Conservation (phyloP, 1,139 yeast species). For the Candida sanyaensis region DNA sequence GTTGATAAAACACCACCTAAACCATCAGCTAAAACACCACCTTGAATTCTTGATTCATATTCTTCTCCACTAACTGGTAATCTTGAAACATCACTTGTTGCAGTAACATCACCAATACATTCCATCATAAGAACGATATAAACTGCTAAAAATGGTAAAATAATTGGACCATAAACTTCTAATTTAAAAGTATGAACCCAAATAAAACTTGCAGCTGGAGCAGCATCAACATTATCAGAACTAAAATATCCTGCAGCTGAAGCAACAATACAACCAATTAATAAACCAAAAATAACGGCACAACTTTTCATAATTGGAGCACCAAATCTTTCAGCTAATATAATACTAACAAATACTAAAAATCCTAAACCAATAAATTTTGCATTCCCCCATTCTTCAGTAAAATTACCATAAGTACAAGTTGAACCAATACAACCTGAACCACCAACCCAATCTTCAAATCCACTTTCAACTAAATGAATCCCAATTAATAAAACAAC, state of each 20-base stretch:
- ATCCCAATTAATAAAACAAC: slow-evolving; percentile 84
- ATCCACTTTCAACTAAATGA: slow-evolving; percentile 65
- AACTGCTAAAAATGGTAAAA: slow-evolving; percentile 80
- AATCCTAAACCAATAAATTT: slow-evolving; percentile 85
- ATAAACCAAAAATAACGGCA: slow-evolving; percentile 81
- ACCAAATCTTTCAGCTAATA: slow-evolving; percentile 81
- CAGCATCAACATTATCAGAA: slow-evolving; percentile 50
- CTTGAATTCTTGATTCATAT: slow-evolving; percentile 86
- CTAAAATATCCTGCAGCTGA: slow-evolving; percentile 86
- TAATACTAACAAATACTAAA: slow-evolving; percentile 71
- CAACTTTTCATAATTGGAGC: slow-evolving; percentile 95
- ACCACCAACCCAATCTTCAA: slow-evolving; percentile 88
- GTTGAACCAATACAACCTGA: slow-evolving; percentile 58
- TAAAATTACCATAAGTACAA: slow-evolving; percentile 19
- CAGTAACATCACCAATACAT: slow-evolving; percentile 91
- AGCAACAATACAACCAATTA: slow-evolving; percentile 88
- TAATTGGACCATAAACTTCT: slow-evolving; percentile 76
- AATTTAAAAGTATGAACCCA: slow-evolving; percentile 87
- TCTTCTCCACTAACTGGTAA: slow-evolving; percentile 76
- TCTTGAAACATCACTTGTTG: slow-evolving; percentile 87
- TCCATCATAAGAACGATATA: slow-evolving; percentile 84
- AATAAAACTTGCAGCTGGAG: slow-evolving; percentile 82
- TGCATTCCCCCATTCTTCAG: slow-evolving; percentile 79
- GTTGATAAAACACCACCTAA: slow-evolving; percentile 73
- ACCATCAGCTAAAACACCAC: slow-evolving; percentile 87